These are phyloP conservation scores for Amoeboaphelidium occidentale DNA, from an alignment of 371 early-diverging fungal species.

Conservation along the genomic window DNA sequence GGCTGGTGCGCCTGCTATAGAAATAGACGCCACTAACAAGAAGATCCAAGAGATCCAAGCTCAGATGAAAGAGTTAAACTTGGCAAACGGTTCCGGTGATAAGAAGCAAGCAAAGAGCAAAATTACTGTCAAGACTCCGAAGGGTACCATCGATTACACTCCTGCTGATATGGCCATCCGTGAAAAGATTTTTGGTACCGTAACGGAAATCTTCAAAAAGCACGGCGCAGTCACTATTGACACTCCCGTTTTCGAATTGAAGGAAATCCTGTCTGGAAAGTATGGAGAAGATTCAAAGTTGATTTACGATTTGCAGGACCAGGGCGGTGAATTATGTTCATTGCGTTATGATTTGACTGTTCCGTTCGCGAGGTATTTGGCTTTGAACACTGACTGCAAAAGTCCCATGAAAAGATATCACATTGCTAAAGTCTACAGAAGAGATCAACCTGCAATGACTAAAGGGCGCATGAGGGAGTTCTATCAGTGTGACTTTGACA, in stretches of 20 bases:
- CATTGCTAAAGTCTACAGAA: constrained; percentile 96
- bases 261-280: constrained; percentile 92
- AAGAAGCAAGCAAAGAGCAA: constrained; percentile 2
- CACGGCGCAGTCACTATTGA: constrained; percentile 97
- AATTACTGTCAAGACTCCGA: constrained; percentile 5
- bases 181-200: constrained; percentile 65
- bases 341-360: constrained; percentile 97
- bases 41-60: too few species aligned
- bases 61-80: too few species aligned
- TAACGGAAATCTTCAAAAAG: constrained; percentile 62
- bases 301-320: constrained; percentile 94
- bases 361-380: constrained; percentile 95
- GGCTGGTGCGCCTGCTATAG: too few species aligned
- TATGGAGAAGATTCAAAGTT: constrained; percentile 98
- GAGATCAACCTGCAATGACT: constrained; percentile 96
- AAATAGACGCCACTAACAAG: too few species aligned
- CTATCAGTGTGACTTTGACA: constrained; percentile 98
- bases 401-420: constrained; percentile 91
- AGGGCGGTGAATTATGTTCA: constrained; percentile 94
- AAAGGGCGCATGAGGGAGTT: constrained; percentile 98
- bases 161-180: constrained; percentile 87
- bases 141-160: constrained; percentile 88
- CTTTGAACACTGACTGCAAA: constrained; percentile 59
- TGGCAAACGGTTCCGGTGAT: background rate
- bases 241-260: constrained; percentile 98